A percentile compares a stretch with the other conserved stretches of the same genome.
phyloP scores from a whole-genome alignment of 2,329 filamentous ascomycete species.

The Fusarium ambrosium region DNA sequence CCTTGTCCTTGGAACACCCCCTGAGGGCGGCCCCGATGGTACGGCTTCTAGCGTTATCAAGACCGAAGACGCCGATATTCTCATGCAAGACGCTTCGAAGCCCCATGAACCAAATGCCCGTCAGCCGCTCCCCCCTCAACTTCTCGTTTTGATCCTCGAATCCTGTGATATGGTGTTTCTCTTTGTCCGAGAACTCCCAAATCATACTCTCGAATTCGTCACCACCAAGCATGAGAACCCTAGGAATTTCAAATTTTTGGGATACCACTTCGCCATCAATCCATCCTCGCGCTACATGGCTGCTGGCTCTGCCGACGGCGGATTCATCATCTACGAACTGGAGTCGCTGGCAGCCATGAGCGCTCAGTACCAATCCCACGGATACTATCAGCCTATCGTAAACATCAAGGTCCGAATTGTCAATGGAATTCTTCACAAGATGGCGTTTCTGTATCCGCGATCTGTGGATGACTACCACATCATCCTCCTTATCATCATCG shows the following conservation, averaged over 20 bases:
- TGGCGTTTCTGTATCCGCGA: conserved; percentile 86
- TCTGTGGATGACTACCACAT: conserved; percentile 76
- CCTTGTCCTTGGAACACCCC: conserved; percentile 74
- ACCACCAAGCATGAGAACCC: conserved; percentile 71
- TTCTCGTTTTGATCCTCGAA: conserved; percentile 82
- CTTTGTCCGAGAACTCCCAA: conserved; percentile 66
- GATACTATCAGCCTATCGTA: conserved; percentile 71
- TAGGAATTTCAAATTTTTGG: conserved; percentile 69
- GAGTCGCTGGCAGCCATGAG: conserved; percentile 67
- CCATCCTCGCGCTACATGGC: conserved; percentile 78
- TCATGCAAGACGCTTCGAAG: conserved; percentile 51
- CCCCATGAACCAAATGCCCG: conserved; percentile 11
- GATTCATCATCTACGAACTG: conserved; percentile 80
- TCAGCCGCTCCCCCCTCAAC: conserved; percentile 76
- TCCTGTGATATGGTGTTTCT: conserved; percentile 82
- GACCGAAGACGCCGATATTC: conserved; percentile 56
- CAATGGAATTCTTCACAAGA: conserved; percentile 82
- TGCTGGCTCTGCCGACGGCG: conserved; percentile 76
- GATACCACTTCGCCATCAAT: conserved; percentile 80
- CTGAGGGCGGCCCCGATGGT: conserved; percentile 47
- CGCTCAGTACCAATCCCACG: conserved; percentile 60
- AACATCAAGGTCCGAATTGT: conserved; percentile 60
- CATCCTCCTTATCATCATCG: conserved; percentile 78
- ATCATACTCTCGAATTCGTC: conserved; percentile 70
- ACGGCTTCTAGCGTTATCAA: conserved; percentile 50